These are phyloP conservation scores for Cyclotella atomus DNA, from an alignment of 108 stramenopile genomes.

Conservation along the genomic window DNA sequence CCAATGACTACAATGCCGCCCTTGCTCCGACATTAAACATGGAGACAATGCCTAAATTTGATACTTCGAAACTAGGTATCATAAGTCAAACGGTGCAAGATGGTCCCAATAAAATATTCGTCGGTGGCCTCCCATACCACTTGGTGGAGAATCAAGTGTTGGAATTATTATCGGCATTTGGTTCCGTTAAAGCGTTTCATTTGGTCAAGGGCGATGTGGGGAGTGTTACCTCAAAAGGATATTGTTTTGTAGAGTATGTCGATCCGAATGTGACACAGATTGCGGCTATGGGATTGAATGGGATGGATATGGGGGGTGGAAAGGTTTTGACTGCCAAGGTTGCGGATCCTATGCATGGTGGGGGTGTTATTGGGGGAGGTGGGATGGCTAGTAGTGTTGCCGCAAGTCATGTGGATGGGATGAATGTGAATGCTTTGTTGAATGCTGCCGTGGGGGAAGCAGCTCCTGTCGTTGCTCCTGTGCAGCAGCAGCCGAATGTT, in stretches of 20 bases:
- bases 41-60: constrained; percentile 59
- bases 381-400: constrained; percentile 8
- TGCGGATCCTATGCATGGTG: constrained; percentile 50
- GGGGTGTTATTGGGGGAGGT: background rate
- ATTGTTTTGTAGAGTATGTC: constrained; percentile 95
- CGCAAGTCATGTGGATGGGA: constrained; percentile 61
- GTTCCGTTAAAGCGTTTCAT: constrained; percentile 92
- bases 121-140: constrained; percentile 97
- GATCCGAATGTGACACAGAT: constrained; percentile 82
- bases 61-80: constrained; percentile 85
- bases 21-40: constrained; percentile 77
- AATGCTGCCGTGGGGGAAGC: constrained; percentile 77
- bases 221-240: constrained; percentile 89
- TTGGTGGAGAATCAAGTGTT: constrained; percentile 90
- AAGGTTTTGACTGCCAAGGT: constrained; percentile 90
- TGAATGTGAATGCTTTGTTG: constrained; percentile 79
- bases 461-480: background rate
- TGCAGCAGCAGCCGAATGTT: constrained; percentile 30
- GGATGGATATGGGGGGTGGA: constrained; percentile 94
- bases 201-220: constrained; percentile 89
- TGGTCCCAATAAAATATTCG: constrained; percentile 98
- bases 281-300: constrained; percentile 94
- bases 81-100: constrained; percentile 90
- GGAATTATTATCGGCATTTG: constrained; percentile 94
- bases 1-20: constrained; percentile 95